Conservation (phyloP, 768 basidiomycete genomes). For the Amanita pallidorosea region DNA sequence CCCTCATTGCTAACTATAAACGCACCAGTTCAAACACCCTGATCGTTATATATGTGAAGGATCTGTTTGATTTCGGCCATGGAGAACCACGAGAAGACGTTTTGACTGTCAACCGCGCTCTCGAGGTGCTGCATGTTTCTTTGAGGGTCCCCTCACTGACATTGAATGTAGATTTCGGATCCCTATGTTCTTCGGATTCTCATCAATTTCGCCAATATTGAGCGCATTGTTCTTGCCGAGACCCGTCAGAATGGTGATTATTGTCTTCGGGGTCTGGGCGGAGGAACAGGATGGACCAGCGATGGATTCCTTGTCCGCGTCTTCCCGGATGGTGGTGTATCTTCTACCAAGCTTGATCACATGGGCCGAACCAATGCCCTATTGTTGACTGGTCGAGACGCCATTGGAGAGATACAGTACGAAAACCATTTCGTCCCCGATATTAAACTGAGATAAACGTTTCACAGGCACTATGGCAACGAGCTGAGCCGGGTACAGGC, state of each 20-base stretch:
- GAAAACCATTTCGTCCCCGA: conserved; percentile 8
- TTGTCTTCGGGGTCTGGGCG: conserved; percentile 29
- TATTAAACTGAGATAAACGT: background rate
- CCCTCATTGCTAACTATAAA: background rate
- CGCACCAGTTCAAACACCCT: conserved; percentile 28
- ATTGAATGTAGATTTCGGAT: conserved; percentile 51
- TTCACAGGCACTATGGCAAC: conserved; percentile 33
- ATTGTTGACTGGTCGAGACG: conserved; percentile 44
- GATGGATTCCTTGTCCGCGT: conserved; percentile 56
- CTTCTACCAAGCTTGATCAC: conserved; percentile 28
- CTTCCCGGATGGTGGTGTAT: conserved; percentile 64
- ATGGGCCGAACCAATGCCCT: conserved; percentile 24
- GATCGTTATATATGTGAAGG: conserved; percentile 59
- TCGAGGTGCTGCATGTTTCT: conserved; percentile 41
- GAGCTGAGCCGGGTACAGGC: conserved; percentile 26
- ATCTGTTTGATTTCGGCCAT: conserved; percentile 68
- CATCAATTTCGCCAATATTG: conserved; percentile 66
- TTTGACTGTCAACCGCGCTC: conserved; percentile 70
- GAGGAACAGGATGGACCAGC: conserved; percentile 52
- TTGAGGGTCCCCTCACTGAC: conserved; percentile 4
- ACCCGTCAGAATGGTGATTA: conserved; percentile 57
- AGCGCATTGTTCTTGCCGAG: conserved; percentile 54
- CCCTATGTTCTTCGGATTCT: conserved; percentile 69
- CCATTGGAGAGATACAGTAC: conserved; percentile 36
- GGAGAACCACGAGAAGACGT: conserved; percentile 61